Percentiles rank a stretch among this genome's conserved stretches.
Conservation (phyloP, 495 filamentous ascomycete species). For the Penicillium simplicissimum region DNA sequence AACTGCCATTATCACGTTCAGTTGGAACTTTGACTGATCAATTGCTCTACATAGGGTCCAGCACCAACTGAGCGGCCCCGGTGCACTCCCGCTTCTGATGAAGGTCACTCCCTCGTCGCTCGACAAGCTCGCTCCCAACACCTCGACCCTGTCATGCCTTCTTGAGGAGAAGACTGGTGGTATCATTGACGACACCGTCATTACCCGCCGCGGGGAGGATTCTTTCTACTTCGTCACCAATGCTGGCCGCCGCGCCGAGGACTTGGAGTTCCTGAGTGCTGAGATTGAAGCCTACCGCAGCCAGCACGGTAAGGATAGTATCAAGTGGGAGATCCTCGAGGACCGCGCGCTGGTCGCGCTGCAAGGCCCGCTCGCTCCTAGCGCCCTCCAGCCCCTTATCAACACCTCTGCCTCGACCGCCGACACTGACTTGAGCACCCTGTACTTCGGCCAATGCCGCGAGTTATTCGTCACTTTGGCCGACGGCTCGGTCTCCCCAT, state of each 20-base stretch:
- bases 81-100: slow-evolving; percentile 74
- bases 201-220: slow-evolving; percentile 70
- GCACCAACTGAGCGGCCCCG: slow-evolving; percentile 73
- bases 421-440: slow-evolving; percentile 58
- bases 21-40: slow-evolving; percentile 8
- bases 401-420: slow-evolving; percentile 36
- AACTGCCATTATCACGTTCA: background rate
- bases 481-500: slow-evolving; percentile 42
- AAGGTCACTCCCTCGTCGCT: slow-evolving; percentile 74
- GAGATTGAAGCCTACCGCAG: slow-evolving; percentile 60
- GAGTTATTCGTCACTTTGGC: slow-evolving; percentile 54
- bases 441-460: slow-evolving; percentile 80
- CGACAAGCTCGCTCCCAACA: slow-evolving; percentile 54
- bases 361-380: slow-evolving; percentile 77
- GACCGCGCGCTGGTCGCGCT: slow-evolving; percentile 74
- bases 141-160: slow-evolving; percentile 78
- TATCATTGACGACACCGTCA: slow-evolving; percentile 90
- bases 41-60: slow-evolving; percentile 54
- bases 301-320: slow-evolving; percentile 46
- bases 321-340: slow-evolving; percentile 71
- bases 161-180: slow-evolving; percentile 78
- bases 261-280: slow-evolving; percentile 67
- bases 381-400: slow-evolving; percentile 61
- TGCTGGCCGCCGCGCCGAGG: slow-evolving; percentile 87
- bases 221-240: slow-evolving; percentile 93